Evolutionary conservation across 2,329 filamentous ascomycete genomes (phyloP).

Genomic region (Nemania sp.): DNA sequence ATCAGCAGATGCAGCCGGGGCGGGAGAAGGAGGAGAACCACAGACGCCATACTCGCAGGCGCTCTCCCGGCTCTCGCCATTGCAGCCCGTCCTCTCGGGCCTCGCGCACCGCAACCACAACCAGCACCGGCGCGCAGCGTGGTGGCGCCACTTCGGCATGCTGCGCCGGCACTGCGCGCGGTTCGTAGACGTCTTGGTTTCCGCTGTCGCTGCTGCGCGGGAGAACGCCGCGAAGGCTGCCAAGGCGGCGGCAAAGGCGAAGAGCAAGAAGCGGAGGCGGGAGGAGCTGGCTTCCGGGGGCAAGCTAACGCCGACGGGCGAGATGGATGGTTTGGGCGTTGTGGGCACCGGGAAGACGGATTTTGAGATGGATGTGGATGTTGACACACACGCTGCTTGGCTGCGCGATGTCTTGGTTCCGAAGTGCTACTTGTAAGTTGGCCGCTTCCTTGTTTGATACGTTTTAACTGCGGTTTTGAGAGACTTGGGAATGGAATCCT

Average conservation of each 20-base stretch:
- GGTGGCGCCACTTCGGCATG: constrained; percentile 81
- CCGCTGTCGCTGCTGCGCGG: constrained; percentile 35
- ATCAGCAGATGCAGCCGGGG: neutral
- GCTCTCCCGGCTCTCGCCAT: constrained; percentile 44
- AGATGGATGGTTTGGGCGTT: constrained; percentile 12
- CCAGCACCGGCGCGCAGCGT: constrained; percentile 83
- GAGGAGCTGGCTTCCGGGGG: constrained; percentile 42
- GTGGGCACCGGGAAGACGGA: constrained; percentile 17
- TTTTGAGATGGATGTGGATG: constrained; percentile 27
- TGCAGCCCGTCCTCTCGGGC: constrained; percentile 71
- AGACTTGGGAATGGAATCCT: too few species aligned
- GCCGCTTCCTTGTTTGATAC: constrained; percentile 9
- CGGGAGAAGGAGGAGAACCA: neutral
- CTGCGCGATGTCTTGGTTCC: constrained; percentile 56
- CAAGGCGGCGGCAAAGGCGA: constrained; percentile 44
- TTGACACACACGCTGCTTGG: constrained; percentile 52
- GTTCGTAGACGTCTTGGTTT: constrained; percentile 59
- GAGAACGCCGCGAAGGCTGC: constrained; percentile 24
- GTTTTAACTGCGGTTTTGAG: neutral
- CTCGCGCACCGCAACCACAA: constrained; percentile 89
- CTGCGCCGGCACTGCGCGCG: constrained; percentile 74
- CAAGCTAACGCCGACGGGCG: constrained; percentile 14
- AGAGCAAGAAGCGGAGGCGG: constrained; percentile 56
- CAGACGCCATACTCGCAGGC: constrained; percentile 40
- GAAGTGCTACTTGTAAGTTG: constrained; percentile 59